Percentiles rank a stretch among this genome's conserved stretches.
Conservation (phyloP, 495 filamentous ascomycete species). For the Daldinia bambusicola region DNA sequence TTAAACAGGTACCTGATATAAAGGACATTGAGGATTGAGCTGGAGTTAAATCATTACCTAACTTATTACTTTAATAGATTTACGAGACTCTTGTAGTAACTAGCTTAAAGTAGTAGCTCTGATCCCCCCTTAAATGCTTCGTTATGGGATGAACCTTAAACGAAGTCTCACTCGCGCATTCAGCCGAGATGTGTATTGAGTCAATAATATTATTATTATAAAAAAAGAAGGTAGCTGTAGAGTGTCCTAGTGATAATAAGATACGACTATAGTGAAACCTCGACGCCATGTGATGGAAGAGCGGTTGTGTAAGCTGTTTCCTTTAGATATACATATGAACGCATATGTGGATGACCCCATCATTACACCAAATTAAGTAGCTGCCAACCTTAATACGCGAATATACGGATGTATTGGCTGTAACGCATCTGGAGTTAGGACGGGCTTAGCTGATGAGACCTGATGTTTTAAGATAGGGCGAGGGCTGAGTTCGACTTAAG, state of each 20-base stretch:
- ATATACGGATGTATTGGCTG: not conserved
- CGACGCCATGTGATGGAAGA: not conserved
- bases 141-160: too few relatives aligned
- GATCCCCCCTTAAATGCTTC: too few relatives aligned
- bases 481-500: constrained; percentile 25
- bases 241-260: not conserved
- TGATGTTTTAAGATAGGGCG: constrained; percentile 22
- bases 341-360: not conserved
- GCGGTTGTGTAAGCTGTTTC: not conserved
- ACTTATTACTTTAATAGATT: too few relatives aligned
- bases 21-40: too few relatives aligned
- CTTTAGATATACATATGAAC: not conserved
- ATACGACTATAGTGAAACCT: not conserved
- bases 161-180: too few relatives aligned
- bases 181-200: too few relatives aligned
- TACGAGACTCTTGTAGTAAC: too few relatives aligned
- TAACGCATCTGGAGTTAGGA: not conserved
- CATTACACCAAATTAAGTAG: not conserved
- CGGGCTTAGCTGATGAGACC: not conserved
- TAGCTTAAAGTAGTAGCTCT: too few relatives aligned
- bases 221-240: too few relatives aligned
- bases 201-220: too few relatives aligned
- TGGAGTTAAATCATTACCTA: too few relatives aligned
- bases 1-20: too few relatives aligned
- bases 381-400: not conserved